Evolutionary conservation across 1,139 yeast genomes (phyloP).

Genomic region (Wickerhamomyces sp.): DNA sequence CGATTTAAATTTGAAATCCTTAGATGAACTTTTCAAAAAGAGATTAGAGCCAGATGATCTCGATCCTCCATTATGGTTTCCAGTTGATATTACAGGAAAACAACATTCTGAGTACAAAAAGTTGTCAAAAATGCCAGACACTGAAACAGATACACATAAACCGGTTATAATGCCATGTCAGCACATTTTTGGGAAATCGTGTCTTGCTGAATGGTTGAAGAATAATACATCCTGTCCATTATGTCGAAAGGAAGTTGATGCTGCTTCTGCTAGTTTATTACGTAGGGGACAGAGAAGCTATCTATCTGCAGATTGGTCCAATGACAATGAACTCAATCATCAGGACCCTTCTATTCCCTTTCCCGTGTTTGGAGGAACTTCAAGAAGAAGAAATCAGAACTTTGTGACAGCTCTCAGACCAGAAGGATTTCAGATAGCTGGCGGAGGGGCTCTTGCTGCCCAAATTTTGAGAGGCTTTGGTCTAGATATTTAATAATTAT

Average conservation of each 20-base stretch:
- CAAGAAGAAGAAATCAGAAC: slow-evolving; percentile 1
- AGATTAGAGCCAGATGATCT: slow-evolving; percentile 6
- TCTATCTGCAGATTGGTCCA: slow-evolving; percentile 16
- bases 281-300: slow-evolving; percentile 12
- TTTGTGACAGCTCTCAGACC: slow-evolving; percentile 25
- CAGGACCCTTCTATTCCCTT: slow-evolving; percentile 17
- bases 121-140: not conserved
- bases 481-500: too few relatives aligned
- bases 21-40: slow-evolving; percentile 3
- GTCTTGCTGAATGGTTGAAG: slow-evolving; percentile 61
- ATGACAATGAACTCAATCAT: slow-evolving; percentile 5
- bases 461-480: too few relatives aligned
- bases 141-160: slow-evolving; percentile 31
- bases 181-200: slow-evolving; percentile 56
- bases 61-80: slow-evolving; percentile 16
- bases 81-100: slow-evolving; percentile 13
- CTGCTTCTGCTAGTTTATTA: slow-evolving; percentile 4
- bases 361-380: slow-evolving; percentile 9
- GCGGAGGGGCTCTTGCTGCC: too few relatives aligned
- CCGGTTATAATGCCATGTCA: slow-evolving; percentile 64
- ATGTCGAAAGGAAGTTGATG: slow-evolving; percentile 30
- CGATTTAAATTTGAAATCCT: slow-evolving; percentile 3
- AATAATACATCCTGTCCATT: slow-evolving; percentile 58
- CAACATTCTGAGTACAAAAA: slow-evolving; percentile 8
- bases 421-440: too few relatives aligned